These are phyloP conservation scores for Zymoseptoria passerinii DNA, from an alignment of 2,329 filamentous ascomycete genomes.

Conservation along the genomic window DNA sequence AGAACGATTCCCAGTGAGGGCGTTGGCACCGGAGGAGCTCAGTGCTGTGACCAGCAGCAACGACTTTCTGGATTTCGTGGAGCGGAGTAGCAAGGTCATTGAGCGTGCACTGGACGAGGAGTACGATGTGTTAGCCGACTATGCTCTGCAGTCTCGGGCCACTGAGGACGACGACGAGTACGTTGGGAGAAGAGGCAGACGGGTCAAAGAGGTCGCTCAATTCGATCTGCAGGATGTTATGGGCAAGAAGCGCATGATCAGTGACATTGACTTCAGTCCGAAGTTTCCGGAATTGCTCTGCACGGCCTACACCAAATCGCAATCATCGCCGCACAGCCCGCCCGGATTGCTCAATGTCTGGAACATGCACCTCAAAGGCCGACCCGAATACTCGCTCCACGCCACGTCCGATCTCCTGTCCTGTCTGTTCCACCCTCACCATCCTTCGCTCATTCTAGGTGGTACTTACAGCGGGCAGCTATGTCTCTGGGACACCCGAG, in stretches of 20 bases:
- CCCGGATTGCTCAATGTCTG: conserved; percentile 92
- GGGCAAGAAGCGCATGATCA: conserved; percentile 98
- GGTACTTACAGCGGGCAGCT: conserved; percentile 96
- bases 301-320: conserved; percentile 84
- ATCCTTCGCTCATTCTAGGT: conserved; percentile 90
- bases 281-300: conserved; percentile 85
- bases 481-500: conserved; percentile 90
- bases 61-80: conserved; percentile 91
- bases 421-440: conserved; percentile 96
- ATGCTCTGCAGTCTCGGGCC: conserved; percentile 67
- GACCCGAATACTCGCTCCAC: conserved; percentile 93
- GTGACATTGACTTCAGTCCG: conserved; percentile 86
- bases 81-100: conserved; percentile 92
- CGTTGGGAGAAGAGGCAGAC: conserved; percentile 61
- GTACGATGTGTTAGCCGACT: conserved; percentile 93
- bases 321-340: conserved; percentile 65
- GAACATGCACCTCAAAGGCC: conserved; percentile 90
- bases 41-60: conserved; percentile 84
- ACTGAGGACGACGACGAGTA: conserved; percentile 71
- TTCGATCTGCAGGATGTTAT: conserved; percentile 76
- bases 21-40: conserved; percentile 75
- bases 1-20: conserved; percentile 64
- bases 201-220: conserved; percentile 79
- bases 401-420: conserved; percentile 92
- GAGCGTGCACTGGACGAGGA: conserved; percentile 91